These are phyloP conservation scores for Stachybotrys chlorohalonatus DNA, from an alignment of 2,329 filamentous ascomycete species.

Conservation along the genomic window DNA sequence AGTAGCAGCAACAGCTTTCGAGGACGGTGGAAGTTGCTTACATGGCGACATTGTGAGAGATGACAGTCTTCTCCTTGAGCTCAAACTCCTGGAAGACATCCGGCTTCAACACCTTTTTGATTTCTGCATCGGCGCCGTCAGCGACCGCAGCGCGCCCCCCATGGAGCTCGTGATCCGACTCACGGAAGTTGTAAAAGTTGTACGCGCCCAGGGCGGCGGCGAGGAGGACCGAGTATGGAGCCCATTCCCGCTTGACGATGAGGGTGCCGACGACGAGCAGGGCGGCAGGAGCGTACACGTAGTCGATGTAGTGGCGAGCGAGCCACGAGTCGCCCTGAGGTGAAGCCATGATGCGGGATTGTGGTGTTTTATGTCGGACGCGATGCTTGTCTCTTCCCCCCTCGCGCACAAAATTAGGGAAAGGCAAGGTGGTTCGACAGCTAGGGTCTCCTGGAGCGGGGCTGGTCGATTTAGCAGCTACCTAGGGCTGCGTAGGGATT, in stretches of 20 bases:
- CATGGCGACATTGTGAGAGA: constrained; percentile 98
- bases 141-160: not conserved
- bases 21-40: constrained; percentile 30
- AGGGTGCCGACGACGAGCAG: constrained; percentile 67
- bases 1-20: not conserved
- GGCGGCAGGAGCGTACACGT: constrained; percentile 74
- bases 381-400: not conserved
- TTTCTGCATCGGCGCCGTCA: constrained; percentile 37
- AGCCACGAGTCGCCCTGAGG: constrained; percentile 20
- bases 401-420: not conserved
- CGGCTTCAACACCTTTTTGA: constrained; percentile 78
- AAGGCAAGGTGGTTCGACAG: not conserved
- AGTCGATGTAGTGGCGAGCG: constrained; percentile 61
- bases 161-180: constrained; percentile 23
- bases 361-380: not conserved
- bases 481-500: too few relatives aligned
- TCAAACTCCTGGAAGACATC: constrained; percentile 84
- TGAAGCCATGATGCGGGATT: constrained; percentile 13
- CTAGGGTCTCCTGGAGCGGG: not conserved
- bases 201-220: constrained; percentile 58
- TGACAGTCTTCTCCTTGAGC: constrained; percentile 86
- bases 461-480: not conserved
- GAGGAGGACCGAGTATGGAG: constrained; percentile 59
- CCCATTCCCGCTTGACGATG: constrained; percentile 72
- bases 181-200: constrained; percentile 66